Percentiles rank a stretch among this genome's conserved stretches.
phyloP scores from a whole-genome alignment of 140 eudicot species.

The Senecio squalidus region DNA sequence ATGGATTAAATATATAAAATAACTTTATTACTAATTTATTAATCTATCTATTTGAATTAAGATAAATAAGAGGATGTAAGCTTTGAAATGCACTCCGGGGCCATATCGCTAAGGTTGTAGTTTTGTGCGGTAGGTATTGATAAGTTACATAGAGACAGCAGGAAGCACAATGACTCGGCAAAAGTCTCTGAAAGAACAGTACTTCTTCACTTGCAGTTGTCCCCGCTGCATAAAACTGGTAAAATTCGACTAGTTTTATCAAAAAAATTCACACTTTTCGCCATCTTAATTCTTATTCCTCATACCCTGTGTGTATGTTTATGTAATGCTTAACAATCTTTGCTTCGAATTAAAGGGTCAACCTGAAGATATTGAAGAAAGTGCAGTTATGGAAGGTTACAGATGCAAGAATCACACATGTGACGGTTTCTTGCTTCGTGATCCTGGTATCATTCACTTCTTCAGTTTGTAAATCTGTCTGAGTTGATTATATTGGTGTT shows the following conservation, averaged over 20 bases:
- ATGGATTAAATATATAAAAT: too few species aligned
- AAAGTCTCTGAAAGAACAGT: slow-evolving; percentile 87
- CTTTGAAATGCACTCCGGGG: too few species aligned
- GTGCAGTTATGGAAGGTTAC: slow-evolving; percentile 92
- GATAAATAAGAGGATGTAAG: too few species aligned
- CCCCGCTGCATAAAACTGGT: slow-evolving; percentile 76
- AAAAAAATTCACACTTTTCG: background rate
- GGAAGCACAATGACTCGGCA: slow-evolving; percentile 91
- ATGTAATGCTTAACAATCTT: slow-evolving; percentile 5
- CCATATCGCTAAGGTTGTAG: background rate
- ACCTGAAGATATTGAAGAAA: slow-evolving; percentile 74
- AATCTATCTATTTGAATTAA: too few species aligned
- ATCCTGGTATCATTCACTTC: slow-evolving; percentile 47
- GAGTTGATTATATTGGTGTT: background rate
- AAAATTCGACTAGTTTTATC: background rate
- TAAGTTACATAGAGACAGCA: slow-evolving; percentile 94
- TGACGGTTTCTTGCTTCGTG: slow-evolving; percentile 81
- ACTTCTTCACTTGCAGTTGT: slow-evolving; percentile 80
- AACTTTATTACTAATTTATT: too few species aligned
- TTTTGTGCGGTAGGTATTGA: slow-evolving; percentile 49
- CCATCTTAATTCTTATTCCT: background rate
- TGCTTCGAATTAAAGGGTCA: slow-evolving; percentile 49
- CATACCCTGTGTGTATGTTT: background rate
- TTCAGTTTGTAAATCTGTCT: background rate
- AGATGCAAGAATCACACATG: slow-evolving; percentile 64